These are phyloP conservation scores for Aspergillus ostianus DNA, from an alignment of 495 filamentous ascomycete genomes.

Conservation along the genomic window DNA sequence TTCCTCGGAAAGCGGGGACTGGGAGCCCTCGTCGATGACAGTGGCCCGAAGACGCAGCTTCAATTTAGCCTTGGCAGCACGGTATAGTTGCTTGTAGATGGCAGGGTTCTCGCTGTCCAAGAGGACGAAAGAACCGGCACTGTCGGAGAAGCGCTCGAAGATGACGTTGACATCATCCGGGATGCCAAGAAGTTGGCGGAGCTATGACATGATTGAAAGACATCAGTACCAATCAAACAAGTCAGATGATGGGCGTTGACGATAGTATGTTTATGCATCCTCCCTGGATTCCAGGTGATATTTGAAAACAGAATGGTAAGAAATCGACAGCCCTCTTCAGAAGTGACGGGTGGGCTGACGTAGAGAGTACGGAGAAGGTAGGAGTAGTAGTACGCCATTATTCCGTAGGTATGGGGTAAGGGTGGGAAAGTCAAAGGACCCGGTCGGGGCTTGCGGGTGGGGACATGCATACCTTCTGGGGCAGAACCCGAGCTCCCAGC, in stretches of 20 bases:
- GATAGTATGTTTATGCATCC: neutral
- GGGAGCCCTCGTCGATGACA: conserved; percentile 20
- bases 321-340: neutral
- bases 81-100: conserved; percentile 95
- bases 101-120: conserved; percentile 74
- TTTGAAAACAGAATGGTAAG: neutral
- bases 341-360: neutral
- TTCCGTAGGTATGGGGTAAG: conserved; percentile 3
- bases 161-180: conserved; percentile 63
- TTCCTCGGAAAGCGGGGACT: conserved; percentile 13
- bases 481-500: conserved; percentile 70
- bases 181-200: conserved; percentile 71
- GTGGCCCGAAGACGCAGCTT: conserved; percentile 90
- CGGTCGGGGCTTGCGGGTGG: conserved; percentile 38
- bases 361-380: neutral
- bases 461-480: conserved; percentile 72
- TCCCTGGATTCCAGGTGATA: neutral
- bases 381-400: no score
- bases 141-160: conserved; percentile 96
- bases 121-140: conserved; percentile 72
- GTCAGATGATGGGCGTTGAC: neutral
- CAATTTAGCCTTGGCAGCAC: conserved; percentile 96
- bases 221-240: conserved; percentile 1
- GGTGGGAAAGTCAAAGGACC: conserved; percentile 21
- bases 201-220: conserved; percentile 47